A percentile compares a stretch with the other conserved stretches of the same genome.
phyloP scores from a whole-genome alignment of 208 protist genomes.

The Crithidia brevicula region DNA sequence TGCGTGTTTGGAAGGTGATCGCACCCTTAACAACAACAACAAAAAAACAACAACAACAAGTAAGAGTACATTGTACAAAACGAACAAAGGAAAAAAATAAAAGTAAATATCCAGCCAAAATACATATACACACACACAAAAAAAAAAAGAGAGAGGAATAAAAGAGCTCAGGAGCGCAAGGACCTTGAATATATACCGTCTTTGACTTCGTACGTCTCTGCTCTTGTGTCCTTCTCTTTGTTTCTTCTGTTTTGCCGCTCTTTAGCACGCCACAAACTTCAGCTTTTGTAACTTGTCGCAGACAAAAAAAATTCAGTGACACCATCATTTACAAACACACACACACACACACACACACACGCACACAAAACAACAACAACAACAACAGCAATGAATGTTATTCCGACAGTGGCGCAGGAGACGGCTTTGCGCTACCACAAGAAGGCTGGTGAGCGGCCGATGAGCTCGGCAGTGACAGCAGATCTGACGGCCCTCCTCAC shows the following conservation, averaged over 20 bases:
- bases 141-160: too few relatives aligned
- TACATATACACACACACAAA: too few relatives aligned
- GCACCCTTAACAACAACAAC: neutral
- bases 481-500: slow-evolving; percentile 76
- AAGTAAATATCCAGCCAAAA: too few relatives aligned
- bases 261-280: too few relatives aligned
- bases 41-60: neutral
- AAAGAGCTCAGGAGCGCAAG: too few relatives aligned
- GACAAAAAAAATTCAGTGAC: neutral
- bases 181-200: too few relatives aligned
- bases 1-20: neutral
- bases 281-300: too few relatives aligned
- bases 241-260: slow-evolving; percentile 14
- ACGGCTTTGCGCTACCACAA: slow-evolving; percentile 65
- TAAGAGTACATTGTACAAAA: neutral
- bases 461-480: slow-evolving; percentile 46
- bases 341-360: slow-evolving; percentile 6
- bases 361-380: too few relatives aligned
- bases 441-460: slow-evolving; percentile 23
- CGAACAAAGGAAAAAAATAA: too few relatives aligned
- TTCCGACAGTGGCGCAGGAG: slow-evolving; percentile 71
- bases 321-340: too few relatives aligned
- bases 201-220: neutral
- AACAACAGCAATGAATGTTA: slow-evolving; percentile 68
- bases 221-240: neutral